Base-by-base conservation (phyloP, 306 rosid genomes). In the Lathyrus sativus region DNA sequence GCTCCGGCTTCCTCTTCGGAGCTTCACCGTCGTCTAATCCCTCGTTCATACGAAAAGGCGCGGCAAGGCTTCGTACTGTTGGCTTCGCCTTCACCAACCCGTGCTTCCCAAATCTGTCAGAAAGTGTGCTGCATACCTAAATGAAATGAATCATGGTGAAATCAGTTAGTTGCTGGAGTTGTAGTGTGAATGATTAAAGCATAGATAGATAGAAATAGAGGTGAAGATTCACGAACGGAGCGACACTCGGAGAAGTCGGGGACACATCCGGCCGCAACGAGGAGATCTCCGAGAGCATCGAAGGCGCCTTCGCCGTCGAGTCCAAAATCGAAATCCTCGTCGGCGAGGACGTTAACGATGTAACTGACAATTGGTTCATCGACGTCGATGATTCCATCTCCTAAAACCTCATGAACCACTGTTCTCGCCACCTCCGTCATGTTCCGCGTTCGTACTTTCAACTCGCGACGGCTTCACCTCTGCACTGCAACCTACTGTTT, bases 311-410 rank as follows among this genome's bases (percentile, higher is more conserved):
- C 89, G 8, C 97, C 99, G 46, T 93, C 92, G 71, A 74, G 80
- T 5, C 99, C 99, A 37, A 93, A 90, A 42, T 93, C 97, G 76
- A 93, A 93, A 74, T 93, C 99, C 10, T 93, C 99, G 46, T 90
- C 99, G 29, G 99, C 99, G 74, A 93, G 97, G 67, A 93, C 99
- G 68, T 93, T 93, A 70, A 93, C 43, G 53, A 93, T 88, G 79
- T 93, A 93, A 74, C 91, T 96, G 56, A 93, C 75, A 26, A 90
- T 88, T 6, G 99, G 99, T 57, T 84, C 77, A 73, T 93, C 99
- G 9, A 93, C 91, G 62, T 90, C 96, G 29, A 79, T 56, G n/a
- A 84, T 74, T 67, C 86, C 77, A 11, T 55, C 85, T 11, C 99
- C 97, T 33, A 93, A 76, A 39, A 93, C 89, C 57, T 93, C 96